A percentile compares a stretch with the other conserved stretches of the same genome.
Evolutionary conservation across 495 filamentous ascomycete genomes (phyloP).

Genomic region (Hypoxylon intermedium): DNA sequence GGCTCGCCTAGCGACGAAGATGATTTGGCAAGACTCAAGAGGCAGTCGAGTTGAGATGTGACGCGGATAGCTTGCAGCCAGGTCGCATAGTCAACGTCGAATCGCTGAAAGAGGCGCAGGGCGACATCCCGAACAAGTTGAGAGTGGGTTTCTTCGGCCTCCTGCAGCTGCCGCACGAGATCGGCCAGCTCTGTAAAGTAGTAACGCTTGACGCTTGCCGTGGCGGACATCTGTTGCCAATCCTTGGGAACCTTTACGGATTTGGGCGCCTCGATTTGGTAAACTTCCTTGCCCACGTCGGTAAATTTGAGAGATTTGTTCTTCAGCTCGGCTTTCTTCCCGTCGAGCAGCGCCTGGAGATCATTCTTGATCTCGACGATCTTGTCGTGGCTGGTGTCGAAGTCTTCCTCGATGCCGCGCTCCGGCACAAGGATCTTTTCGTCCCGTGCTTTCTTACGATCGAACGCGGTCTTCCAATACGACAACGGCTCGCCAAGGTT

Average conservation of each 20-base stretch:
- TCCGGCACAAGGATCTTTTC: conserved; percentile 79
- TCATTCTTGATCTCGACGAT: conserved; percentile 75
- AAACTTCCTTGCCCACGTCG: conserved; percentile 96
- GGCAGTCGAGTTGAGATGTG: conserved; percentile 90
- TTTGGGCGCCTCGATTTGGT: conserved; percentile 90
- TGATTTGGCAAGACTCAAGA: conserved; percentile 89
- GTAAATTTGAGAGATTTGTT: conserved; percentile 77
- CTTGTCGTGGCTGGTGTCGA: conserved; percentile 81
- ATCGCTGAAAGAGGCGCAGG: conserved; percentile 81
- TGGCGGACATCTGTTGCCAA: conserved; percentile 98
- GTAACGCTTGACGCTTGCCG: conserved; percentile 88
- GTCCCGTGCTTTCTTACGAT: conserved; percentile 79
- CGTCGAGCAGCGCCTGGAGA: conserved; percentile 74
- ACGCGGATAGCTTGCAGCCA: conserved; percentile 90
- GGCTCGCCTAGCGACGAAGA: conserved; percentile 83
- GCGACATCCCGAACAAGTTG: conserved; percentile 91
- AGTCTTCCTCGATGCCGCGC: conserved; percentile 89
- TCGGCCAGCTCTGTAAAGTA: conserved; percentile 85
- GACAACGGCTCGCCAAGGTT: conserved; percentile 73
- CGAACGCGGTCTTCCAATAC: conserved; percentile 93
- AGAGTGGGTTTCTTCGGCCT: conserved; percentile 91
- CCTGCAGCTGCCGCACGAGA: conserved; percentile 84
- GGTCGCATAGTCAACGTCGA: conserved; percentile 83
- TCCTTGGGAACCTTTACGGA: conserved; percentile 83
- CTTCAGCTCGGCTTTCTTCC: conserved; percentile 69